Conservation (phyloP, 148 eudicot genomes). For the Euryodendron excelsum region DNA sequence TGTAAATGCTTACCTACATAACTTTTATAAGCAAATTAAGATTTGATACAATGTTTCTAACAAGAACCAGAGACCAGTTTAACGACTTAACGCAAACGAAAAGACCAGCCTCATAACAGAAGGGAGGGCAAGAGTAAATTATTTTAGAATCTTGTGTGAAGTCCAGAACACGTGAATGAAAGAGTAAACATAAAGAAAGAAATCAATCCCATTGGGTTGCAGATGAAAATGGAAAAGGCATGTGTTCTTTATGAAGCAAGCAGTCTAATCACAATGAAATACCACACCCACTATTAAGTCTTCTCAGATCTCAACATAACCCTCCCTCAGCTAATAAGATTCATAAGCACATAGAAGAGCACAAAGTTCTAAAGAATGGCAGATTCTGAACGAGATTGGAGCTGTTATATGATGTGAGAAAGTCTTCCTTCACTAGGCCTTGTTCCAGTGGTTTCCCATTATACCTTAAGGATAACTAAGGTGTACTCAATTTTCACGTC, state of each 20-base stretch:
- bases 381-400: not conserved
- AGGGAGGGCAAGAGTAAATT: not conserved
- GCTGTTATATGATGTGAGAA: not conserved
- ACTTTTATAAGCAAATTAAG: not conserved
- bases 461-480: not conserved
- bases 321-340: not conserved
- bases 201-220: not conserved
- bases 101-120: not conserved
- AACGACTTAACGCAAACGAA: too few relatives aligned
- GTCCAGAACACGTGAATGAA: not conserved
- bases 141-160: not conserved
- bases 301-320: not conserved
- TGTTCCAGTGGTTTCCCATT: not conserved
- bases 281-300: not conserved
- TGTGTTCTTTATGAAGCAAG: not conserved
- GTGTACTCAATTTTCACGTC: not conserved
- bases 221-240: not conserved
- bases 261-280: not conserved
- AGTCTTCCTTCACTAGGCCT: not conserved
- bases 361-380: not conserved
- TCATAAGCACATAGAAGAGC: not conserved
- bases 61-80: not conserved
- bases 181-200: not conserved
- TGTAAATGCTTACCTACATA: not conserved
- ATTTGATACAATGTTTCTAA: not conserved